Evolutionary conservation across 331 rosid species (phyloP).

Genomic region (Phaseolus coccineus): DNA sequence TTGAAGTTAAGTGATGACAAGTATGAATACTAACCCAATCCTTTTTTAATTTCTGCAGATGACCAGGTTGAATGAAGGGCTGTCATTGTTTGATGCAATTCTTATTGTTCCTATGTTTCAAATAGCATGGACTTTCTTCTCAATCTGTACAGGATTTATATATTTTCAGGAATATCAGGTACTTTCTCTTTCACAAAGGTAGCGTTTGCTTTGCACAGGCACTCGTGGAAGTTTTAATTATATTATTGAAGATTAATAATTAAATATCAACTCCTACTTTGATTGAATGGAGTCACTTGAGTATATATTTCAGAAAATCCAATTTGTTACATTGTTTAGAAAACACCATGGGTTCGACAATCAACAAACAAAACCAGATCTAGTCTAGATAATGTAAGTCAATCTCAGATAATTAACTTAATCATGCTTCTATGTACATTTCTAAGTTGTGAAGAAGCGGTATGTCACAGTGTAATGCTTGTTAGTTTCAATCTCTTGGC

Average conservation of each 20-base stretch:
- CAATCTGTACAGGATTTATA: constrained; percentile 93
- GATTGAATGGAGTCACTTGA: constrained; percentile 12
- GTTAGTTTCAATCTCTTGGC: neutral
- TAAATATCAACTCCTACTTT: constrained; percentile 6
- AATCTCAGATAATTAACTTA: neutral
- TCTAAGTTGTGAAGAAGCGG: neutral
- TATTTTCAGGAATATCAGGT: constrained; percentile 99
- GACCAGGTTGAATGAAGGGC: constrained; percentile 97
- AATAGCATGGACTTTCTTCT: constrained; percentile 97
- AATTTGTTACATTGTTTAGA: constrained; percentile 23
- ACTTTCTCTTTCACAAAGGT: constrained; percentile 32
- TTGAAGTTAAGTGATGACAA: constrained; percentile 10
- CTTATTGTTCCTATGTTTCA: constrained; percentile 99
- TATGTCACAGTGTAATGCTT: constrained; percentile 11
- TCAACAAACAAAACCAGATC: neutral
- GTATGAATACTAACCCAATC: constrained; percentile 20
- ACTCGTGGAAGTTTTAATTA: constrained; percentile 4
- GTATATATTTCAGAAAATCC: constrained; percentile 20
- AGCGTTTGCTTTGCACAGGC: neutral
- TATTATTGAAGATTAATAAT: neutral
- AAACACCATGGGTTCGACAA: constrained; percentile 10
- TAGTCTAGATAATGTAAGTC: neutral
- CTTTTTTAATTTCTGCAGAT: constrained; percentile 68
- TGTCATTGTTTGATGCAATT: constrained; percentile 93
- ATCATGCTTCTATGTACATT: constrained; percentile 12